phyloP scores from a whole-genome alignment of 352 stramenopile genomes.

The Phytophthora pistaciae region DNA sequence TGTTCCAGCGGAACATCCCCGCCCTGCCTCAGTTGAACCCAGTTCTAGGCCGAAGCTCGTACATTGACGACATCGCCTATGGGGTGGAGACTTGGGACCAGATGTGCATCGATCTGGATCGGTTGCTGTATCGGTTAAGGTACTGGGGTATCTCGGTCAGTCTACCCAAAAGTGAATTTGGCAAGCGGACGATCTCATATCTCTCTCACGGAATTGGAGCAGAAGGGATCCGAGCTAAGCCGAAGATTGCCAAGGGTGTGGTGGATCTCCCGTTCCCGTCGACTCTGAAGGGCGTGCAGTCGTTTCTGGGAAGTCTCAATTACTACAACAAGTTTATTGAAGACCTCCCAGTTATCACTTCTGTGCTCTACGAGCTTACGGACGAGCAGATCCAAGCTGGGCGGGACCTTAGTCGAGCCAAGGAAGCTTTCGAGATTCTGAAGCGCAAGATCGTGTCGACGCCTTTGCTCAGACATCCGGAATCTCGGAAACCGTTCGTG shows the following conservation, averaged over 20 bases:
- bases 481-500: background rate
- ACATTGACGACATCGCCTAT: slow-evolving; percentile 10
- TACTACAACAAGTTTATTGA: slow-evolving; percentile 13
- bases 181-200: background rate
- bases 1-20: background rate
- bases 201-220: background rate
- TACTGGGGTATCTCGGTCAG: slow-evolving; percentile 3
- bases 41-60: background rate
- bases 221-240: background rate
- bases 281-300: background rate
- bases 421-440: slow-evolving; percentile 4
- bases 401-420: background rate
- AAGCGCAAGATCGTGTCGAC: background rate
- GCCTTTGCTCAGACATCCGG: background rate
- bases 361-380: background rate
- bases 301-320: background rate
- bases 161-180: slow-evolving; percentile 4
- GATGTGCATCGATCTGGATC: background rate
- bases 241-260: background rate
- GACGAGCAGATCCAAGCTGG: background rate
- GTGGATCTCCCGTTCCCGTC: background rate
- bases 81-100: background rate
- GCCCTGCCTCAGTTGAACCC: background rate
- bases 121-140: background rate
- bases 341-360: background rate